A percentile compares a stretch with the other conserved stretches of the same genome.
Evolutionary conservation across 495 filamentous ascomycete species (phyloP).

Genomic region (Gamarada debralockiae): DNA sequence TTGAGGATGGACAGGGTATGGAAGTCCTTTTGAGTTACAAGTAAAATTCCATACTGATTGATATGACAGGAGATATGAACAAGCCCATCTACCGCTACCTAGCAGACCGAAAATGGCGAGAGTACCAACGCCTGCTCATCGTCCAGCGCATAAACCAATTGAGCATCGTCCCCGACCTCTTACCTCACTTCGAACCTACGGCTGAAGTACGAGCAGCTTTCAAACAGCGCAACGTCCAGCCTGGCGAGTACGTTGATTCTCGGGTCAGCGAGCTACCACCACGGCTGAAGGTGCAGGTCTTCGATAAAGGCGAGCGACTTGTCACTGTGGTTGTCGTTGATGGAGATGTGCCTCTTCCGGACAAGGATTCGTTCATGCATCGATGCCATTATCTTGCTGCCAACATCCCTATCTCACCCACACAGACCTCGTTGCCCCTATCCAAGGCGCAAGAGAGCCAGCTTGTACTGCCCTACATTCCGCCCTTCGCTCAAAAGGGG

Average conservation of each 20-base stretch:
- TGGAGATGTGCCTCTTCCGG: slow-evolving; percentile 79
- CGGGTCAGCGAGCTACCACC: slow-evolving; percentile 62
- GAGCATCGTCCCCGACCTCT: slow-evolving; percentile 87
- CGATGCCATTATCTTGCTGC: slow-evolving; percentile 81
- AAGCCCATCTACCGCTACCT: slow-evolving; percentile 95
- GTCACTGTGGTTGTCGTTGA: slow-evolving; percentile 85
- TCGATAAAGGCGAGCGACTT: slow-evolving; percentile 74
- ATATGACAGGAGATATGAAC: slow-evolving; percentile 82
- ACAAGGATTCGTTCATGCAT: slow-evolving; percentile 72
- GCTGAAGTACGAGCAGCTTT: slow-evolving; percentile 80
- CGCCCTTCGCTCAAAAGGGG: slow-evolving; percentile 85
- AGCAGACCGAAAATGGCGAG: slow-evolving; percentile 81
- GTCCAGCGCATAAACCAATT: slow-evolving; percentile 87
- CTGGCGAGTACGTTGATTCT: slow-evolving; percentile 76
- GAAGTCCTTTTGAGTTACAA: slow-evolving; percentile 3
- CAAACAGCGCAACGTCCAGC: slow-evolving; percentile 56
- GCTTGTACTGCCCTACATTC: slow-evolving; percentile 74
- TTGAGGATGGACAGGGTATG: slow-evolving; percentile 88
- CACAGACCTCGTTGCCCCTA: slow-evolving; percentile 42
- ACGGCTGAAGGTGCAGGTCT: slow-evolving; percentile 77
- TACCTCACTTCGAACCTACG: slow-evolving; percentile 75
- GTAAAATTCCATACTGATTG: slow-evolving; percentile 19
- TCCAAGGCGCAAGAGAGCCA: slow-evolving; percentile 48
- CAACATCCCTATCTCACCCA: slow-evolving; percentile 52
- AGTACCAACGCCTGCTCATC: slow-evolving; percentile 69